These are phyloP conservation scores for Salix caprea DNA, from an alignment of 345 rosid species.

Conservation along the genomic window DNA sequence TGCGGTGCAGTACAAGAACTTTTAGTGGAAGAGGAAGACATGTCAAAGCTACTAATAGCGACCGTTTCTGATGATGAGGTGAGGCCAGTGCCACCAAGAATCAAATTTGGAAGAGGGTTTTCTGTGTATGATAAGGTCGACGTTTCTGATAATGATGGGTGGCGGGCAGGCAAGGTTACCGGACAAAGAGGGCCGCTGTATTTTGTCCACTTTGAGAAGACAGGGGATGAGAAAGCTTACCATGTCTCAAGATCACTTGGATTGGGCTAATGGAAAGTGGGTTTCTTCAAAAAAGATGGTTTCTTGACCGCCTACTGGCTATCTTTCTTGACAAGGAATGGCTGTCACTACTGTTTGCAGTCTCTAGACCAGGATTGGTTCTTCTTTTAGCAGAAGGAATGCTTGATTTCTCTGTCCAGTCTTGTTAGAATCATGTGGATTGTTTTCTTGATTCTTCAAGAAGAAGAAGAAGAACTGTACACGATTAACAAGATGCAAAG, in stretches of 20 bases:
- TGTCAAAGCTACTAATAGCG: slow-evolving; percentile 23
- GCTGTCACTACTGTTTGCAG: no score
- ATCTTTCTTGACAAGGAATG: no score
- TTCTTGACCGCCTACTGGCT: neutral
- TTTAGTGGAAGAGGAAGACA: slow-evolving; percentile 20
- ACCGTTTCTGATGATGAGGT: slow-evolving; percentile 18
- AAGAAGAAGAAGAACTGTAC: no score
- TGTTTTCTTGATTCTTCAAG: no score
- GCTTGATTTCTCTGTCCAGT: no score
- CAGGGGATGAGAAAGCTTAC: slow-evolving; percentile 16
- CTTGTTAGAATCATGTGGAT: no score
- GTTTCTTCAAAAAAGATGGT: neutral
- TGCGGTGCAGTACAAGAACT: slow-evolving; percentile 27
- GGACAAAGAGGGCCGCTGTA: slow-evolving; percentile 3
- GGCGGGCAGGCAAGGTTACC: slow-evolving; percentile 34
- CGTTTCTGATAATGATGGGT: slow-evolving; percentile 29
- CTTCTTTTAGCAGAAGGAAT: no score
- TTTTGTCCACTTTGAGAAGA: slow-evolving; percentile 22
- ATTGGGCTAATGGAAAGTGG: slow-evolving; percentile 31
- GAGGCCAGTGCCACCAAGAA: slow-evolving; percentile 28
- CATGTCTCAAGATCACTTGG: slow-evolving; percentile 20
- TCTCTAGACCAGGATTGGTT: no score
- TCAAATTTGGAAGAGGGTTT: neutral
- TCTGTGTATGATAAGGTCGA: slow-evolving; percentile 13
- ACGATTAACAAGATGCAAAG: no score